Conservation (phyloP, 176 grass and related monocot species). For the Aechmea fasciata region DNA sequence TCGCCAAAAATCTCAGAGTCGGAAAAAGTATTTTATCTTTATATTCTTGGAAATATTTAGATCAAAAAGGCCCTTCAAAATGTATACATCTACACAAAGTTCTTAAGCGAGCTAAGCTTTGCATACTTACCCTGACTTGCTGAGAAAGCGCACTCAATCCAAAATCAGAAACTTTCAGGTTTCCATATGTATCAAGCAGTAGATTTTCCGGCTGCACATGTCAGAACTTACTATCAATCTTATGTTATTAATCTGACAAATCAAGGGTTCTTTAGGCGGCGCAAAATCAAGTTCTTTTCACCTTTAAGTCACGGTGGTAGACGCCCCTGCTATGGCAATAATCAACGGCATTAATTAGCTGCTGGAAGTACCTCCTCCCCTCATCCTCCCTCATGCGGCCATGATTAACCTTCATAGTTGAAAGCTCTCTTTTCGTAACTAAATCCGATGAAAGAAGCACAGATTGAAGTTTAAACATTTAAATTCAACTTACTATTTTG, state of each 20-base stretch:
- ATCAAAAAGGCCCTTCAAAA: too few species aligned
- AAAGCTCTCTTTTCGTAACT: neutral
- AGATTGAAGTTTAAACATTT: neutral
- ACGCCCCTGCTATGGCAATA: conserved; percentile 50
- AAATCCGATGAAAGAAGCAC: neutral
- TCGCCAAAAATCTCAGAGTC: too few species aligned
- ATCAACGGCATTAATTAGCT: conserved; percentile 44
- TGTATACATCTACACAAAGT: neutral
- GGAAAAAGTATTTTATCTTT: too few species aligned
- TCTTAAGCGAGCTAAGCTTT: neutral
- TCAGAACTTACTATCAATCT: conserved; percentile 2
- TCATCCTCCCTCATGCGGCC: conserved; percentile 48
- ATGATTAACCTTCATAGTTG: conserved; percentile 64
- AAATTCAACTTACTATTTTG: conserved; percentile 68
- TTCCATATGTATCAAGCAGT: conserved; percentile 38
- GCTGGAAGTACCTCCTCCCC: conserved; percentile 37
- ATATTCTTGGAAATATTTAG: too few species aligned
- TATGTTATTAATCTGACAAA: neutral
- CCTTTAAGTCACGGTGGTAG: conserved; percentile 53
- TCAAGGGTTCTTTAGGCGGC: neutral
- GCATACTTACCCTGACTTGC: conserved; percentile 39
- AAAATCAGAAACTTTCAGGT: conserved; percentile 50
- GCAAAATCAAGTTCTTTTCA: conserved; percentile 16
- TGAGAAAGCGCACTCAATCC: conserved; percentile 49
- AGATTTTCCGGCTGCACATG: conserved; percentile 53